Base-by-base conservation (phyloP, 805 yeast genomes). In the Metschnikowia henanensis region DNA sequence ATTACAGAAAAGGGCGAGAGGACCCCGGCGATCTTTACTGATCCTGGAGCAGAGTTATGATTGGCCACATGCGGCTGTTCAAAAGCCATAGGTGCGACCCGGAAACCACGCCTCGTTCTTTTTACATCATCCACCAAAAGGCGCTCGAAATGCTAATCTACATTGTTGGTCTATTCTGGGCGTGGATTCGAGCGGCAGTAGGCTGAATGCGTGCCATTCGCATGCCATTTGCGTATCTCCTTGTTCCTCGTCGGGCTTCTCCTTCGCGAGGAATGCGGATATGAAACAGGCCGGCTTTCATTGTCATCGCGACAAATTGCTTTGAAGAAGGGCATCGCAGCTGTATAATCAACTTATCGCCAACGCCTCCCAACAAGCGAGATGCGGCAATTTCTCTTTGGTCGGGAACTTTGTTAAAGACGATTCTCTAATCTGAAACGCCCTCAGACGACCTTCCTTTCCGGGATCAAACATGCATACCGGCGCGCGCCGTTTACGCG, bases 401-500 rank as follows among this genome's bases (percentile, higher is more conserved):
- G 13, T 10, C 7, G 9, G 9, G 26, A 28, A 28, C 8, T 15
- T 28, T 13, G 16, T 28, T 28, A 28, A n/a, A 15, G 34, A 5
- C 22, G 20, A 10, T 36, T 26, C n/a, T 15, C 13, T 19, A 37
- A 9, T 19, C 36, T 38, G 36, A 38, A 23, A 38, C 37, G 19
- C 18, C 17, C 43, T 32, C 37, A 39, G 21, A 12, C 15, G 13
- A 20, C 29, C 21, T 33, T 12, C 34, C 29, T 17, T 12, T 29
- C 9, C 22, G 7, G 33, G 28, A 8, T 16, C 17, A 13, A 9
- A 15, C 29, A 17, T 29, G 39, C 38, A 34, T 8, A 13, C 19
- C 25, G 29, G 43, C 30, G 43, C 38, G 35, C 43, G 20, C 30
- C 25, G 12, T 12, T 12, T 17, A 31, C 28, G 22, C 15, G 42